Evolutionary conservation across 805 yeast genomes (phyloP), one percentile per base, ranked within the genome.

Genomic region (Candida takata): DNA sequence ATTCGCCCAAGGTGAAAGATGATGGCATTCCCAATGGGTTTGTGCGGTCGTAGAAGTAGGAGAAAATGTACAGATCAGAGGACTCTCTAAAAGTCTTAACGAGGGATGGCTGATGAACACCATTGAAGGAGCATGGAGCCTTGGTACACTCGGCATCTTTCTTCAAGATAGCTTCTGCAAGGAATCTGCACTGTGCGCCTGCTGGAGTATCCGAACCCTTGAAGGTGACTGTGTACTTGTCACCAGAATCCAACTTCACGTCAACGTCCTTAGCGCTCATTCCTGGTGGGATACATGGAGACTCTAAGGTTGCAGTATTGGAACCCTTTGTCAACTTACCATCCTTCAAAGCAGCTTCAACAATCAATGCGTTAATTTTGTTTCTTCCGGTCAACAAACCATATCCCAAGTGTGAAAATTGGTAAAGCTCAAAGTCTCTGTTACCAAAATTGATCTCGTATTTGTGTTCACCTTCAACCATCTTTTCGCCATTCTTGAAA

Each of bases 311-410:
- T 3, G 64, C 48, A 3, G 72, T 70, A 26, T 60, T 55, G 8
- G 62, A 60, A 18, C 55, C 67, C 43, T 64, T 61, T 10, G 56
- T 53, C 7, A 67, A 66, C 18, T 57, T 52, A 32, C 69, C 67
- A 5, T 55, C 56, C 37, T 66, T 62, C 32, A 74, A 51, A 28
- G 72, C 66, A 34, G 69, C 58, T 44, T 69, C 62, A n/a, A 86
- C 69, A 27, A 92, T 70, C 34, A 72, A 61, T 10, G 73, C 52
- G 57, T 88, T 84, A 43, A 92, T 70, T 65, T 79, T 83, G 60
- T 80, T 77, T 65, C 96, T 75, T 25, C 96, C 98, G 63, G 86
- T 82, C 83, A 84, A 87, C 55, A 92, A 74, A 27, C 99, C 99
- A 58, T 84, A 92, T 25, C 97, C 97, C 47, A 92, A 70, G 61